Conservation (phyloP, 495 filamentous ascomycete species). For the Xylaria intraflava region DNA sequence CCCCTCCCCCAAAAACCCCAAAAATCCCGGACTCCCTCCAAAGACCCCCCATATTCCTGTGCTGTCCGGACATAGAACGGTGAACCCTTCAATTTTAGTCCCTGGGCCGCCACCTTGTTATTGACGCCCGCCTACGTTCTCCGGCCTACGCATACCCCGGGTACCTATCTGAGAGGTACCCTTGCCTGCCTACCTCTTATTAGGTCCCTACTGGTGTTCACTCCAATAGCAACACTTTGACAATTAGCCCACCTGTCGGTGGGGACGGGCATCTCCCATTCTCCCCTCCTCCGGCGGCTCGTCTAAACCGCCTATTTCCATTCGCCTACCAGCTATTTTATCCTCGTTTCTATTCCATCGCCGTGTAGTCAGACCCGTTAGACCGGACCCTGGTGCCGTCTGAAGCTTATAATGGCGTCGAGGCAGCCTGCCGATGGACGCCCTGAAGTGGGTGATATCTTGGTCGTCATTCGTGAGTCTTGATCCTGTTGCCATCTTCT, state of each 20-base stretch:
- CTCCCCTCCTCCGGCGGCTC: constrained; percentile 5
- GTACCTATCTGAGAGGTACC: no score
- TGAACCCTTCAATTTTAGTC: no score
- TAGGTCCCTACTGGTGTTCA: no score
- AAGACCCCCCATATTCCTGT: no score
- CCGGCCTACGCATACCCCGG: no score
- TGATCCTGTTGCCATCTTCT: neutral
- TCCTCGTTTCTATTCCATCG: neutral
- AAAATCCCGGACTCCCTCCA: no score
- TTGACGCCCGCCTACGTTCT: no score
- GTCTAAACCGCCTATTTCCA: neutral
- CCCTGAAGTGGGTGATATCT: constrained; percentile 60
- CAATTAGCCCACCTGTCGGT: neutral
- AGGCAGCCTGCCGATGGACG: constrained; percentile 31
- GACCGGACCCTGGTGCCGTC: neutral
- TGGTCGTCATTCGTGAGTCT: constrained; percentile 73
- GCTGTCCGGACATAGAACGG: no score
- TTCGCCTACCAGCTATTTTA: neutral
- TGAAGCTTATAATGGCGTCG: constrained; percentile 38
- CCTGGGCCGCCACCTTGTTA: no score
- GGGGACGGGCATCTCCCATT: constrained; percentile 1
- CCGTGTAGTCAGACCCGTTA: neutral
- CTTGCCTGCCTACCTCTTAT: no score
- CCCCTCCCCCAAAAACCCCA: no score
- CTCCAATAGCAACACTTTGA: no score